These are phyloP conservation scores for Aspergillus intermedius DNA, from an alignment of 2,329 filamentous ascomycete genomes.

Conservation along the genomic window DNA sequence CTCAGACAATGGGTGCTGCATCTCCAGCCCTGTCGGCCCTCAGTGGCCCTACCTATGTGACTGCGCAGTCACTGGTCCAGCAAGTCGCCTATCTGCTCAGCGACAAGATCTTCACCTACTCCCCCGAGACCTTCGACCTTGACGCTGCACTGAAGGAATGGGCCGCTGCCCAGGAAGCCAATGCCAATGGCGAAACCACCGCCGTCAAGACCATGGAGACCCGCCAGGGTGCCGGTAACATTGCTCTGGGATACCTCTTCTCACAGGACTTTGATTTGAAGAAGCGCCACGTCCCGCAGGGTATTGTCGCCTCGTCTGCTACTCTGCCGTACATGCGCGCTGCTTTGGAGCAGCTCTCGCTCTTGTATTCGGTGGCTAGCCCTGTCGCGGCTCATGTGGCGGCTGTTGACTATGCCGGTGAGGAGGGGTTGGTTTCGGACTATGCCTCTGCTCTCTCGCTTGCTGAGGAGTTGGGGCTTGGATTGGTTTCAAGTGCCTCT, in stretches of 20 bases:
- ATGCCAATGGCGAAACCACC: constrained; percentile 75
- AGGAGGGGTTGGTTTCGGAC: constrained; percentile 72
- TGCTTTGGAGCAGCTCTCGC: constrained; percentile 83
- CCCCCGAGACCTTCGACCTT: constrained; percentile 85
- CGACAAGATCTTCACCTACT: constrained; percentile 96
- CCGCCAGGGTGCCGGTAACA: constrained; percentile 77
- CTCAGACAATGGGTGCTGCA: constrained; percentile 23
- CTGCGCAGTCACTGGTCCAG: constrained; percentile 87
- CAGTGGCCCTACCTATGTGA: constrained; percentile 83
- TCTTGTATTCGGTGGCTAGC: constrained; percentile 85
- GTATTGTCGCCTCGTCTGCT: constrained; percentile 77
- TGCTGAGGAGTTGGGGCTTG: constrained; percentile 84
- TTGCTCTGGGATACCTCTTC: constrained; percentile 95
- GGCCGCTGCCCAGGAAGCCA: constrained; percentile 62
- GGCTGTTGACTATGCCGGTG: constrained; percentile 73
- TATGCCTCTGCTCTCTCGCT: constrained; percentile 74
- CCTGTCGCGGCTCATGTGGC: constrained; percentile 90
- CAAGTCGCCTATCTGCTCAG: constrained; percentile 93
- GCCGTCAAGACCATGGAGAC: constrained; percentile 77
- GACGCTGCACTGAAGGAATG: constrained; percentile 77
- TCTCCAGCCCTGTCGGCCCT: constrained; percentile 53
- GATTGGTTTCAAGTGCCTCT: constrained; percentile 75
- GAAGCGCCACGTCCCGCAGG: constrained; percentile 87
- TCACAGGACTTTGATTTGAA: constrained; percentile 90
- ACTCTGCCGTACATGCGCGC: constrained; percentile 73